Evolutionary conservation across 805 yeast species (phyloP), one percentile per base, ranked within the genome.

Genomic region (Ogataea polymorpha): DNA sequence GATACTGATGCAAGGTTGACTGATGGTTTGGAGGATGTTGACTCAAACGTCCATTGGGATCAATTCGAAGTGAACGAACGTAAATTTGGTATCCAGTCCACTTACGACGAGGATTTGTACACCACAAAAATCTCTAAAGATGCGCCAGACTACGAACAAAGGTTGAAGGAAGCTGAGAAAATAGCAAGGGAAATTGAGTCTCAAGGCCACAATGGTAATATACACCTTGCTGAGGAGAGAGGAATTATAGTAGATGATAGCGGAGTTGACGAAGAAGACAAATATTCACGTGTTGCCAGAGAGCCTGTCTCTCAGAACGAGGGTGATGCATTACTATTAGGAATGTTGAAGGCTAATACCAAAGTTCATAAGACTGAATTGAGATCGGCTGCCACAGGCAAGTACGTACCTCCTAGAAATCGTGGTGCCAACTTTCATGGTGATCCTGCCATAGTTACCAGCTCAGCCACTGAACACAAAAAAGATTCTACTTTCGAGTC

Each of bases 251-350:
- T 84, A 27, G 96, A 86, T 59, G 96, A 86, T 56, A 77, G 85
- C 45, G 96, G 95, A 13, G 51, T 86, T 51, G 98, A 93, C 63
- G 99, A 93, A 66, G 99, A 93, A 63, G 96, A 90, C 62, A 86
- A 86, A 63, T 93, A 90, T 59, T 88, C 96, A 4, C 97, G 97
- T 37, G 99, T 89, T 32, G 80, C 75, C 44, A 77, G 93, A 55
- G 70, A 79, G 3, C 26, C 46, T 14, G 48, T 51, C 17, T 6
- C n/a, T 17, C 24, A 14, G 9, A 39, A 12, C 16, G 26, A 32
- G 12, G 55, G 55, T 10, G 59, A 54, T 26, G 58, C 58, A 11
- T 44, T 54, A 25, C 43, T 60, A 21, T 49, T 60, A 57, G 60
- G 52, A 11, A 51, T 61, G 56, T 45, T 62, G 27, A 53, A 45